A percentile compares a stretch with the other conserved stretches of the same genome.
phyloP scores from a whole-genome alignment of 495 filamentous ascomycete genomes.

The Haplographium delicatum region DNA sequence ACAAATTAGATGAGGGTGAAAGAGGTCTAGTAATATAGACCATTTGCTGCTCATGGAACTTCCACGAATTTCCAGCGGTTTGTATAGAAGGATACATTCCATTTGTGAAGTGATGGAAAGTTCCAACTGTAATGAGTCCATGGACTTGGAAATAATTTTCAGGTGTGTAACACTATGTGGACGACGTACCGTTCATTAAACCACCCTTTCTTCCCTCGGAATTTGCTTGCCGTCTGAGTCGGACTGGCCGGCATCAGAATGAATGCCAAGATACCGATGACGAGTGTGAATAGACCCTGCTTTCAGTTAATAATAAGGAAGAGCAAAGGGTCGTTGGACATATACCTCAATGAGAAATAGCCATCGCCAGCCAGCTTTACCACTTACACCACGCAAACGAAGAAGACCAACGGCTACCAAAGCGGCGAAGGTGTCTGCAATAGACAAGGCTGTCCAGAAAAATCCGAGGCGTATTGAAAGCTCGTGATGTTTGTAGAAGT shows the following conservation, averaged over 20 bases:
- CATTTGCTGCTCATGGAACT: too few relatives aligned
- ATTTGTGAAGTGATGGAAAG: too few relatives aligned
- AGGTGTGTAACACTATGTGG: constrained; percentile 32
- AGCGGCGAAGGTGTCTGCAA: constrained; percentile 59
- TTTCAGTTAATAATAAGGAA: background rate
- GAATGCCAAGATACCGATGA: constrained; percentile 59
- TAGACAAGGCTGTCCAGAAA: constrained; percentile 67
- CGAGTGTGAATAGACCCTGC: constrained; percentile 49
- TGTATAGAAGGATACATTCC: too few relatives aligned
- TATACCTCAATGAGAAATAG: constrained; percentile 54
- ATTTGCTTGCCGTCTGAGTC: constrained; percentile 57
- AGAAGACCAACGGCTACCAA: constrained; percentile 69
- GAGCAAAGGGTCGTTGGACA: constrained; percentile 10
- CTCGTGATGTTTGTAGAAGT: constrained; percentile 70
- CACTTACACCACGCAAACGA: constrained; percentile 55
- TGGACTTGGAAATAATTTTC: too few relatives aligned
- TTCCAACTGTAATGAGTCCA: too few relatives aligned
- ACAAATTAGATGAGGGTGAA: constrained; percentile 28
- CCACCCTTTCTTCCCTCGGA: constrained; percentile 68
- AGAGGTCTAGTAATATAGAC: too few relatives aligned
- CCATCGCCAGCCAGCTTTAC: constrained; percentile 67
- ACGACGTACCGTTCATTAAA: constrained; percentile 61
- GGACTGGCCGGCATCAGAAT: constrained; percentile 69
- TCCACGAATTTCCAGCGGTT: too few relatives aligned
- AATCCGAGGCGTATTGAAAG: constrained; percentile 58